Base-by-base conservation (phyloP, 75 land plant genomes). In the Pinus tabuliformis region DNA sequence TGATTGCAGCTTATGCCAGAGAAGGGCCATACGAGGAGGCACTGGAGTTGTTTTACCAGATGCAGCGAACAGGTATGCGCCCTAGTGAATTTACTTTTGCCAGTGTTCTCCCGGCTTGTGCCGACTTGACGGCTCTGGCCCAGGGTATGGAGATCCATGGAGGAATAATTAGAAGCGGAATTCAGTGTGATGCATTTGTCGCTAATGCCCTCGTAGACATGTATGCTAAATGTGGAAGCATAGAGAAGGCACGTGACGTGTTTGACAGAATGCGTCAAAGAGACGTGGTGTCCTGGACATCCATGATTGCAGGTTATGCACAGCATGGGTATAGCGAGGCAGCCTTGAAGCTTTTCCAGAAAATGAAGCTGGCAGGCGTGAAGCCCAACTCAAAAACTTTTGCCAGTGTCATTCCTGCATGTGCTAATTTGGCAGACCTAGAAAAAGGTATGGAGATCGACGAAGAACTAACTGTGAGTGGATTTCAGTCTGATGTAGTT, bases 151-250 rank as follows among this genome's bases (percentile, higher is more conserved):
- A 79, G 56, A 45, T 86, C 16, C 85, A 86, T 75, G 77, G 21
- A 11, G 54, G 45, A 20, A 45, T 75, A 21, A 36, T 73, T 20
- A 77, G 76, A 65, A 20, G 57, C 2, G 88, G 82, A 49, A 24
- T 74, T 14, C 59, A 73, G 42, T 52, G 56, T 12, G 54, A 65
- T 77, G 63, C 75, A 14, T 83, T 79, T 70, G 80, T 83, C 6
- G 57, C 71, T 11, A 86, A 83, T 75, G 79, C 82, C 24, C 80
- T 86, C 12, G 72, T 86, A 56, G 64, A 78, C 30, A 83, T 83
- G 85, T 86, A 86, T 59, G 85, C 74, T 73, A 86, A 80, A 68
- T 86, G 82, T 76, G 88, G 88, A n/a, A 57, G 62, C 59, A 22
- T 82, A 18, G 81, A 81, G 28, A 4, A 54, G 54, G 87, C 72